Percentiles rank a stretch among this genome's conserved stretches.
These are phyloP conservation scores for Zygosaccharomyces pseudorouxii DNA, from an alignment of 805 yeast genomes.

Conservation along the genomic window DNA sequence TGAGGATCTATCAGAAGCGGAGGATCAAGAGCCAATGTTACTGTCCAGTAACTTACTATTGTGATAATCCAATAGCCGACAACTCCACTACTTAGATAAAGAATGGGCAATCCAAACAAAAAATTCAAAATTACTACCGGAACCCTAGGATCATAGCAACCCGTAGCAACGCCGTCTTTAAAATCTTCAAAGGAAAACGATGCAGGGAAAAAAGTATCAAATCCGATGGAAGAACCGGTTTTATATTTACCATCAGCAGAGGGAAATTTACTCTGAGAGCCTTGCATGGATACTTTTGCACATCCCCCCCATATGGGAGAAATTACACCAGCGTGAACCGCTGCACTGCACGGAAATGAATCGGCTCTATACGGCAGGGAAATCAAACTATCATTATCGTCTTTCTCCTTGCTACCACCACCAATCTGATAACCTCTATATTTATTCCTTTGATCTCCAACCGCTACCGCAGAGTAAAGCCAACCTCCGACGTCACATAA, in stretches of 20 bases:
- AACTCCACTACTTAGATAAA: constrained; percentile 43
- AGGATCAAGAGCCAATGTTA: constrained; percentile 71
- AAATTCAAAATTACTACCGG: constrained; percentile 54
- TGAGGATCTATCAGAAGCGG: constrained; percentile 57
- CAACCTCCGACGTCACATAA: constrained; percentile 74
- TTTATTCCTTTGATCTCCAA: constrained; percentile 63
- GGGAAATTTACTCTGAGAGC: constrained; percentile 47
- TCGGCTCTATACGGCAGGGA: constrained; percentile 78
- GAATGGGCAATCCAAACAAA: constrained; percentile 56
- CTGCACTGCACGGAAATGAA: constrained; percentile 86
- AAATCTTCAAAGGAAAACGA: constrained; percentile 58
- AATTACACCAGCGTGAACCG: constrained; percentile 76
- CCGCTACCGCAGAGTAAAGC: constrained; percentile 69
- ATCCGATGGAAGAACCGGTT: constrained; percentile 47
- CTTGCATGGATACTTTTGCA: constrained; percentile 54
- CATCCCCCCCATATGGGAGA: constrained; percentile 78
- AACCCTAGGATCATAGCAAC: constrained; percentile 68
- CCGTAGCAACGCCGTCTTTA: constrained; percentile 36
- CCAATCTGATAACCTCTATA: constrained; percentile 74
- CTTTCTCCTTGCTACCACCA: constrained; percentile 48
- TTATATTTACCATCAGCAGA: constrained; percentile 48
- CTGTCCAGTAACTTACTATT: constrained; percentile 78
- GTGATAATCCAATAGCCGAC: constrained; percentile 59
- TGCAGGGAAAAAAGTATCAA: constrained; percentile 69
- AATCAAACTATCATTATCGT: constrained; percentile 27